phyloP scores from a whole-genome alignment of 208 protist genomes.

The Trypanosoma cruzi region DNA sequence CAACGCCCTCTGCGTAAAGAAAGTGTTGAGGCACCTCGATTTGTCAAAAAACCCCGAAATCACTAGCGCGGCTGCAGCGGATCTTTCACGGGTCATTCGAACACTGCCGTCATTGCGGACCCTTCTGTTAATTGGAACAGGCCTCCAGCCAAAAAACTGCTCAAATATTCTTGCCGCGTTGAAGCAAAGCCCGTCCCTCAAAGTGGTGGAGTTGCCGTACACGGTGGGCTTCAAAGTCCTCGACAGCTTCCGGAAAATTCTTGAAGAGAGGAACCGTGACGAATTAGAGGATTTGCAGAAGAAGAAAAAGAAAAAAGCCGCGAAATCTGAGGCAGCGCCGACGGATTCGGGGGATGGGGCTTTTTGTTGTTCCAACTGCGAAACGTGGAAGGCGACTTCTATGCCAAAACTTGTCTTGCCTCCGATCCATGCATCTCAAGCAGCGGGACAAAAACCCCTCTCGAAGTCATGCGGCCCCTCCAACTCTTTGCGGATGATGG shows the following conservation, averaged over 20 bases:
- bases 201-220: slow-evolving; percentile 70
- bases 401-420: slow-evolving; percentile 12
- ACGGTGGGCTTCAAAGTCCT: slow-evolving; percentile 64
- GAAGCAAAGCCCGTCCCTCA: slow-evolving; percentile 36
- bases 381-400: too few species aligned
- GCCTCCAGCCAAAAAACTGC: slow-evolving; percentile 37
- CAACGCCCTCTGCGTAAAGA: slow-evolving; percentile 41
- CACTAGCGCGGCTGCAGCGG: slow-evolving; percentile 42
- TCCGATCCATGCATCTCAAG: neutral
- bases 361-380: neutral
- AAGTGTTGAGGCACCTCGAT: slow-evolving; percentile 43
- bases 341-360: slow-evolving; percentile 8
- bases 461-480: neutral
- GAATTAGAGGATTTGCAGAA: neutral
- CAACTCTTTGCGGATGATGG: slow-evolving; percentile 1
- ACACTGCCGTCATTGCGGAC: slow-evolving; percentile 36
- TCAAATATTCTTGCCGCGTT: slow-evolving; percentile 39
- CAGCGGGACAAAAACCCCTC: neutral
- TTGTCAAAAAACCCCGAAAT: slow-evolving; percentile 68
- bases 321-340: slow-evolving; percentile 13
- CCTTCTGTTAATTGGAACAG: slow-evolving; percentile 49
- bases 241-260: slow-evolving; percentile 8
- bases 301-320: neutral
- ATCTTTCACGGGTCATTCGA: slow-evolving; percentile 44
- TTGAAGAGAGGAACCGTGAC: slow-evolving; percentile 8